Evolutionary conservation across 495 filamentous ascomycete genomes (phyloP).

Genomic region (Parathielavia hyrcaniae): DNA sequence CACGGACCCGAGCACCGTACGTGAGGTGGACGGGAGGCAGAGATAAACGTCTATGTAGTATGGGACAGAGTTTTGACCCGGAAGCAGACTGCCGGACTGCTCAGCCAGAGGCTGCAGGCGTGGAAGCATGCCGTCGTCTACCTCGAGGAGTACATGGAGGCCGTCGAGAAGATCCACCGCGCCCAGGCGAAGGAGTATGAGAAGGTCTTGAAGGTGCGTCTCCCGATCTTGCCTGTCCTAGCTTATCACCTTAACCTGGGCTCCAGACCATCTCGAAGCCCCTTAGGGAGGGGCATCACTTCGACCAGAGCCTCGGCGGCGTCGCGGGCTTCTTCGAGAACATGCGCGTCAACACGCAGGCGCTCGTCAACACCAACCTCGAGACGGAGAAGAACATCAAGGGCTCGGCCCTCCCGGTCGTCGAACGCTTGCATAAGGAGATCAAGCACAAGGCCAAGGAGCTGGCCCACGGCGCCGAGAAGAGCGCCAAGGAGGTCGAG

Average conservation of each 20-base stretch:
- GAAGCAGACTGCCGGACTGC: slow-evolving; percentile 62
- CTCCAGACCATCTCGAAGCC: slow-evolving; percentile 74
- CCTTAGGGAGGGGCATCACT: slow-evolving; percentile 80
- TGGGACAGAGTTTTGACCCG: neutral
- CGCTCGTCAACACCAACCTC: slow-evolving; percentile 74
- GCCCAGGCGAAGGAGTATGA: slow-evolving; percentile 90
- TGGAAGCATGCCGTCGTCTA: slow-evolving; percentile 94
- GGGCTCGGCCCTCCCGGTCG: slow-evolving; percentile 71
- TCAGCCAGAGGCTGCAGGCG: slow-evolving; percentile 78
- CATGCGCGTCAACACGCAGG: slow-evolving; percentile 84
- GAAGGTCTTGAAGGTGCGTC: slow-evolving; percentile 70
- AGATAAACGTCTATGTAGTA: no score
- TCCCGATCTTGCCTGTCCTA: neutral
- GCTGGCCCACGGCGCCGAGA: slow-evolving; percentile 73
- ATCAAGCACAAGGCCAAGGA: slow-evolving; percentile 95
- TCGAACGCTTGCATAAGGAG: slow-evolving; percentile 87
- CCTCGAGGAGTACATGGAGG: slow-evolving; percentile 78
- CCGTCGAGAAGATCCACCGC: slow-evolving; percentile 77
- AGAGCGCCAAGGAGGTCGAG: slow-evolving; percentile 80
- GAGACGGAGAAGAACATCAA: slow-evolving; percentile 87
- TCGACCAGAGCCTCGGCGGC: slow-evolving; percentile 78
- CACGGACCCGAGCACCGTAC: slow-evolving; percentile 71
- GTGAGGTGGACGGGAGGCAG: slow-evolving; percentile 20
- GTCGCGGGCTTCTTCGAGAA: slow-evolving; percentile 87
- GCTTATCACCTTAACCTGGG: neutral